Evolutionary conservation across 805 yeast genomes (phyloP).

Genomic region (Candida namnaoensis): DNA sequence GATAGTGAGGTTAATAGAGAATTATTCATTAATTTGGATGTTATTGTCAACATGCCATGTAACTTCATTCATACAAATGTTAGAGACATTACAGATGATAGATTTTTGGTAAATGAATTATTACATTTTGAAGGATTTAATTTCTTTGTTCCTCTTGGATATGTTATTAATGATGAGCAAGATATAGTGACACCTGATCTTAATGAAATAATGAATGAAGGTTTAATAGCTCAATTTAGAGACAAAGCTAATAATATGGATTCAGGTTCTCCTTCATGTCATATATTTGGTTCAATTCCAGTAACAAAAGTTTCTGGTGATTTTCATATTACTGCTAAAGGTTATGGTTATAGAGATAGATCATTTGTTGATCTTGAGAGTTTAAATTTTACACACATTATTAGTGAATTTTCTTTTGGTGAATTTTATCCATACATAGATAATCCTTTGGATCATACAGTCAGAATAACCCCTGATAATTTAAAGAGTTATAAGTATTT

Average conservation of each 20-base stretch:
- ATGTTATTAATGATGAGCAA: slow-evolving; percentile 34
- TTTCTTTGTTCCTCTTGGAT: slow-evolving; percentile 45
- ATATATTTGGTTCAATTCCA: slow-evolving; percentile 73
- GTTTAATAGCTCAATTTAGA: slow-evolving; percentile 58
- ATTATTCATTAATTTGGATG: slow-evolving; percentile 67
- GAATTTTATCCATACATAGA: slow-evolving; percentile 77
- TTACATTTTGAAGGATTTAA: slow-evolving; percentile 60
- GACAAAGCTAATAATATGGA: slow-evolving; percentile 27
- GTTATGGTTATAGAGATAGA: slow-evolving; percentile 50
- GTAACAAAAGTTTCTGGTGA: slow-evolving; percentile 84
- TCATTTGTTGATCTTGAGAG: slow-evolving; percentile 37
- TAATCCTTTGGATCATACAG: slow-evolving; percentile 82
- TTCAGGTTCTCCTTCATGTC: slow-evolving; percentile 69
- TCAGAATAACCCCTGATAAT: slow-evolving; percentile 41
- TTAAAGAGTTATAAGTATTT: slow-evolving; percentile 53
- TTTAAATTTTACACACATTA: slow-evolving; percentile 75
- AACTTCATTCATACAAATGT: slow-evolving; percentile 65
- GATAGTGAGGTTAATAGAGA: slow-evolving; percentile 50
- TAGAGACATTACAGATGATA: slow-evolving; percentile 69
- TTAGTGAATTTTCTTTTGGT: slow-evolving; percentile 86
- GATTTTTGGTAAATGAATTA: slow-evolving; percentile 68
- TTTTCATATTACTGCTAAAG: slow-evolving; percentile 75
- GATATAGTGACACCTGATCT: slow-evolving; percentile 50
- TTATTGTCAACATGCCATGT: slow-evolving; percentile 82
- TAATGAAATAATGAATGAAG: slow-evolving; percentile 57